phyloP scores from a whole-genome alignment of 345 rosid genomes.

The Eucalyptus sp. region DNA sequence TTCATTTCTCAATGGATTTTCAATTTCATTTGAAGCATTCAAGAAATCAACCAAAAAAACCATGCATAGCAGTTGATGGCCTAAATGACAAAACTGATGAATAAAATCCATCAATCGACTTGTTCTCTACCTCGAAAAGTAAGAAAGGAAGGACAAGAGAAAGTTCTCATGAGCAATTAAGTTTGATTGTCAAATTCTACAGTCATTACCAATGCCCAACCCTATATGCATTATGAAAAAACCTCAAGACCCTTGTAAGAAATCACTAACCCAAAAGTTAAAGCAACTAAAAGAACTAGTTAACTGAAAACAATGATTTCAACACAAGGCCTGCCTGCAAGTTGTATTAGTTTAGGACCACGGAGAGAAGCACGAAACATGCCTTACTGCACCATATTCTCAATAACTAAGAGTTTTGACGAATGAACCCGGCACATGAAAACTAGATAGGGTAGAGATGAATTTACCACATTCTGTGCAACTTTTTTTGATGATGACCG shows the following conservation, averaged over 20 bases:
- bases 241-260: background rate
- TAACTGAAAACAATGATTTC: background rate
- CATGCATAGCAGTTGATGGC: background rate
- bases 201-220: background rate
- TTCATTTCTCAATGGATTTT: background rate
- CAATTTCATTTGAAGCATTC: background rate
- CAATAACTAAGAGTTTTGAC: background rate
- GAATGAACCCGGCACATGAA: background rate
- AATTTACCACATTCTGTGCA: constrained; percentile 15
- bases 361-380: background rate
- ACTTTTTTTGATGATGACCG: background rate
- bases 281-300: background rate
- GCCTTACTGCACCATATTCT: background rate
- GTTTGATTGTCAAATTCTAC: background rate
- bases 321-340: background rate
- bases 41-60: background rate
- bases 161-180: background rate
- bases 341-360: background rate
- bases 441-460: background rate
- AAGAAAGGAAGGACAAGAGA: background rate
- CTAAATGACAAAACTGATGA: background rate
- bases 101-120: background rate
- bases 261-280: background rate
- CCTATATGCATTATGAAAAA: background rate
- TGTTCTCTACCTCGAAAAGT: background rate